Evolutionary conservation across 179 eudicot species (phyloP), one percentile per base, ranked within the genome.

Genomic region (Beta corolliflora): DNA sequence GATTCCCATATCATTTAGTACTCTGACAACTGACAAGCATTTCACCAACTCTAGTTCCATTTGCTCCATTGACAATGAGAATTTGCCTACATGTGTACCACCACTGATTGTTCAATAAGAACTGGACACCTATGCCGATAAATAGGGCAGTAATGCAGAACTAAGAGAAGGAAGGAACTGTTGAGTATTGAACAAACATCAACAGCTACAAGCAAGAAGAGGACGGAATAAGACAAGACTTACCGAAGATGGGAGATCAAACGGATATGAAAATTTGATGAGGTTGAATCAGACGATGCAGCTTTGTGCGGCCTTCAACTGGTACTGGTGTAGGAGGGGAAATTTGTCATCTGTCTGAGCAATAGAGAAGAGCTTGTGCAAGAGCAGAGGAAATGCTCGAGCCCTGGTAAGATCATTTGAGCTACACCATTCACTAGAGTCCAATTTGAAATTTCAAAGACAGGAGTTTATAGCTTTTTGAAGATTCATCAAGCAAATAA

Each of bases 311-410:
- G 90, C 85, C 89, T 86, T 88, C 93, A 89, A 89, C 93, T 88
- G 92, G 93, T 91, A 89, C 92, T 85, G 90, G 89, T 83, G 90
- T 83, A 80, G 91, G 91, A 91, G 94, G 93, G 92, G 91, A 79
- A 64, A 36, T 71, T 48, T 83, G 80, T 75, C 90, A 81, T 83
- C 88, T 88, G 80, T 88, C 86, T 84, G 84, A 65, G 80, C 29
- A 74, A 68, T 60, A 82, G 87, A 81, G 64, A 80, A 68, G 74
- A 67, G 81, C 77, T 80, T 79, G 60, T 70, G 77, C 77, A 69
- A 78, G 80, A 81, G 69, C 73, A 48, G 21, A 72, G 73, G 53
- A 85, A 77, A 44, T 64, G 79, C 75, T 65, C 76, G 55, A 80
- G 80, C 64, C 48, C 31, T 54, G 59, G 13, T 21, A 70, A 78